Conservation (phyloP, 139 green algal species). For the Deuterostichococcus epilithicus region DNA sequence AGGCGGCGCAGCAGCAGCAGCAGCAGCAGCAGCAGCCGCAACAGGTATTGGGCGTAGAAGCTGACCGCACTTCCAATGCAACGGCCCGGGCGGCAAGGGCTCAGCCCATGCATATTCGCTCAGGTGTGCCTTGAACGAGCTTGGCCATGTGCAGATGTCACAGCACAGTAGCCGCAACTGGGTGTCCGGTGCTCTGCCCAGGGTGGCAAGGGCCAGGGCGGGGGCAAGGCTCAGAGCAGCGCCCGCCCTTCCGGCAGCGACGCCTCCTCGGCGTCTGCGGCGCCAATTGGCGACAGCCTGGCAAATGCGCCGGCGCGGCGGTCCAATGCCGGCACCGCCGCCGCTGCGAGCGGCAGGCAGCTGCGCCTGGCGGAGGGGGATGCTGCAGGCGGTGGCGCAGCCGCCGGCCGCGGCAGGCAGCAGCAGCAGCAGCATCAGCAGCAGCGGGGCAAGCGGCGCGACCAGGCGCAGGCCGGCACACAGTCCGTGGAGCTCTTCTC, state of each 20-base stretch:
- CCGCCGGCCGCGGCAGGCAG: not conserved
- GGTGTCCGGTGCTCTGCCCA: too few relatives aligned
- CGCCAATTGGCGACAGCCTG: not conserved
- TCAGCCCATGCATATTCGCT: not conserved
- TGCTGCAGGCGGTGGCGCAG: not conserved
- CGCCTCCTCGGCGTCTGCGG: not conserved
- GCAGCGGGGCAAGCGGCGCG: not conserved
- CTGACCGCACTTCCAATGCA: not conserved
- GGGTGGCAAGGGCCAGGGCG: not conserved
- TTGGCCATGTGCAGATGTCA: not conserved
- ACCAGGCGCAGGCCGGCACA: not conserved
- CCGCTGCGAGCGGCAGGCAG: conserved; percentile 3
- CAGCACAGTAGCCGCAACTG: conserved; percentile 1
- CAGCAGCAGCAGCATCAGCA: not conserved
- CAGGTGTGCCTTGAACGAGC: not conserved
- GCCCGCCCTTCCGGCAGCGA: not conserved
- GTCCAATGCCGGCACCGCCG: conserved; percentile 11
- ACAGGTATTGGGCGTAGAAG: not conserved
- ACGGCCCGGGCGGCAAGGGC: not conserved
- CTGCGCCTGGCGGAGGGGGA: conserved; percentile 3
- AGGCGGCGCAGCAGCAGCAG: conserved; percentile 52
- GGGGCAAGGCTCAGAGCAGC: not conserved
- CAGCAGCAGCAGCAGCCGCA: not conserved
- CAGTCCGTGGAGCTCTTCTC: conserved; percentile 72
- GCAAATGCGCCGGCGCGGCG: conserved; percentile 1